Percentiles rank a stretch among this genome's conserved stretches.
Conservation (phyloP, 1,284 basidiomycete species). For the Phaffia rhodozyma region DNA sequence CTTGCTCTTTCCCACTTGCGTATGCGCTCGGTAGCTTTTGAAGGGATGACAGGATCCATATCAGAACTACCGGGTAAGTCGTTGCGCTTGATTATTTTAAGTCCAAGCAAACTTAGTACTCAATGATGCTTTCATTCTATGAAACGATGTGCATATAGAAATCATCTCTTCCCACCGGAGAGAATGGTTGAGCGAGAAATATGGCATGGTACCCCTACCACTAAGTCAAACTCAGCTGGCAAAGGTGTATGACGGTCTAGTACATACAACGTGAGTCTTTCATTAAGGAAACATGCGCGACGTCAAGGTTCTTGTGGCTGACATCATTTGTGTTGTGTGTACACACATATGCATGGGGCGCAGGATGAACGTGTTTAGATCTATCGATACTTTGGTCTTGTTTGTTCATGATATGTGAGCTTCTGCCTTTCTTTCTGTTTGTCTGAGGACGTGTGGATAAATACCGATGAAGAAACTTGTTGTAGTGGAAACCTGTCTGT, state of each 20-base stretch:
- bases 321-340: neutral
- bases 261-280: conserved; percentile 64
- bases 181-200: conserved; percentile 14
- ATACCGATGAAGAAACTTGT: neutral
- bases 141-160: neutral
- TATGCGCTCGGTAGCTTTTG: neutral
- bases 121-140: neutral
- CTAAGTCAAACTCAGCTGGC: conserved; percentile 40
- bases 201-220: conserved; percentile 24
- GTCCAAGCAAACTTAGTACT: neutral
- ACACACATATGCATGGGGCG: neutral
- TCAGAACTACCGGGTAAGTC: conserved; percentile 1
- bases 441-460: neutral
- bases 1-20: neutral
- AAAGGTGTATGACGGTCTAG: conserved; percentile 58
- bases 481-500: conserved; percentile 69
- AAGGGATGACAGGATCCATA: neutral
- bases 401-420: conserved; percentile 85
- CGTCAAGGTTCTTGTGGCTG: neutral
- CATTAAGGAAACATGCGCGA: neutral
- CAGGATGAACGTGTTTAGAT: conserved; percentile 39
- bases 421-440: neutral
- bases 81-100: neutral
- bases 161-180: conserved; percentile 4
- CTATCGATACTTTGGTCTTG: conserved; percentile 51